Evolutionary conservation across 805 yeast species (phyloP).

Genomic region (Starmerella sirachaensis): DNA sequence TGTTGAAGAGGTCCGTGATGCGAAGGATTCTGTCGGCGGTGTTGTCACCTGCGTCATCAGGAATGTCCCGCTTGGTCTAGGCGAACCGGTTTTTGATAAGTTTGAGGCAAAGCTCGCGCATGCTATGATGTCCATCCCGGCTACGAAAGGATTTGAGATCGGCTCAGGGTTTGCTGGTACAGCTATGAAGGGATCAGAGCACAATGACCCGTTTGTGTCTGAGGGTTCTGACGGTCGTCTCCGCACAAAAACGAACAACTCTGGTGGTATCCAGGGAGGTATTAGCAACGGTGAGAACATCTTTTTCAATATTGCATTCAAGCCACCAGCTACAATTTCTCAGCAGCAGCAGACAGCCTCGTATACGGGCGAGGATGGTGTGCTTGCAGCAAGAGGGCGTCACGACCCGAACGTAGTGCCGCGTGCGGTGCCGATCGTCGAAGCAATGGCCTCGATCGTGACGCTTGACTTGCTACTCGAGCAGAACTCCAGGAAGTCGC

Average conservation of each 20-base stretch:
- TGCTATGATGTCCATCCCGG: constrained; percentile 96
- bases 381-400: constrained; percentile 90
- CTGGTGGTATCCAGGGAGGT: constrained; percentile 98
- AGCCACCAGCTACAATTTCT: constrained; percentile 94
- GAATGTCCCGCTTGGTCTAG: constrained; percentile 89
- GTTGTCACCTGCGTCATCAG: constrained; percentile 94
- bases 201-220: constrained; percentile 69
- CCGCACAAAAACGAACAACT: constrained; percentile 79
- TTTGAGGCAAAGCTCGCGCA: constrained; percentile 91
- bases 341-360: constrained; percentile 83
- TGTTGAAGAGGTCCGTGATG: constrained; percentile 75
- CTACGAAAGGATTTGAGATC: constrained; percentile 94
- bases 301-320: constrained; percentile 90
- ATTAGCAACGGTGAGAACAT: constrained; percentile 92
- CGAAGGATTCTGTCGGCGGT: constrained; percentile 92
- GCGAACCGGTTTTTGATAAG: constrained; percentile 96
- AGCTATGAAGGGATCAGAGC: constrained; percentile 79
- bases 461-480: constrained; percentile 74
- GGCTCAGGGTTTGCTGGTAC: constrained; percentile 95
- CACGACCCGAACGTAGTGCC: constrained; percentile 98
- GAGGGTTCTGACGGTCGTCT: constrained; percentile 51
- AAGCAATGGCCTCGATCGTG: constrained; percentile 95
- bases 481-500: constrained; percentile 70
- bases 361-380: constrained; percentile 79
- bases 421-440: constrained; percentile 96